Evolutionary conservation across 768 basidiomycete species (phyloP).

Genomic region (Suillus decipiens): DNA sequence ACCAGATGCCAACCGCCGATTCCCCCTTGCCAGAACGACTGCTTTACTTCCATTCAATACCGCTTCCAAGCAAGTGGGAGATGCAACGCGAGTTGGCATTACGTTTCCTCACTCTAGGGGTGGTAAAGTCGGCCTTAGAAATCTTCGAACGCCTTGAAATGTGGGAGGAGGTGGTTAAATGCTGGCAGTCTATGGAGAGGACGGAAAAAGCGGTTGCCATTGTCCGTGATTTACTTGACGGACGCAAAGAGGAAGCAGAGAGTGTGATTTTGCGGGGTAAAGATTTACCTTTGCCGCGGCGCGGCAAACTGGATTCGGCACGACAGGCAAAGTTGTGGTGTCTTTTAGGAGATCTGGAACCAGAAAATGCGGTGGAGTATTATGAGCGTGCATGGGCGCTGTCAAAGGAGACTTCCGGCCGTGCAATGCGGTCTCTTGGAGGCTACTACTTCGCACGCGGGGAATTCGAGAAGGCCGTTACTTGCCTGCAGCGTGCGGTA

Average conservation of each 20-base stretch:
- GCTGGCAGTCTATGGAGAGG: slow-evolving; percentile 80
- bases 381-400: slow-evolving; percentile 86
- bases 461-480: slow-evolving; percentile 63
- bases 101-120: slow-evolving; percentile 83
- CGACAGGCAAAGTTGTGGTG: slow-evolving; percentile 95
- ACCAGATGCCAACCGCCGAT: slow-evolving; percentile 93
- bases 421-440: slow-evolving; percentile 91
- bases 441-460: slow-evolving; percentile 74
- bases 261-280: slow-evolving; percentile 64
- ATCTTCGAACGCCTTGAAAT: slow-evolving; percentile 95
- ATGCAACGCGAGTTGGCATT: slow-evolving; percentile 88
- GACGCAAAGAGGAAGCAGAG: slow-evolving; percentile 82
- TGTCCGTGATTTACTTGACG: slow-evolving; percentile 84
- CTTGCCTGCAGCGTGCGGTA: slow-evolving; percentile 72
- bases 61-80: slow-evolving; percentile 90
- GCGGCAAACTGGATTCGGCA: slow-evolving; percentile 55
- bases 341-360: slow-evolving; percentile 89
- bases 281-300: slow-evolving; percentile 41
- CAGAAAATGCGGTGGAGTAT: slow-evolving; percentile 64
- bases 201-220: slow-evolving; percentile 77
- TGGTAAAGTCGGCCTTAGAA: slow-evolving; percentile 86
- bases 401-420: slow-evolving; percentile 77
- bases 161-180: slow-evolving; percentile 97
- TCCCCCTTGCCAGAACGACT: slow-evolving; percentile 74
- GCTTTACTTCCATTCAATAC: slow-evolving; percentile 76